Percentiles rank a stretch among this genome's conserved stretches.
phyloP scores from a whole-genome alignment of 2,329 filamentous ascomycete species.

The Pseudogymnoascus sp. region DNA sequence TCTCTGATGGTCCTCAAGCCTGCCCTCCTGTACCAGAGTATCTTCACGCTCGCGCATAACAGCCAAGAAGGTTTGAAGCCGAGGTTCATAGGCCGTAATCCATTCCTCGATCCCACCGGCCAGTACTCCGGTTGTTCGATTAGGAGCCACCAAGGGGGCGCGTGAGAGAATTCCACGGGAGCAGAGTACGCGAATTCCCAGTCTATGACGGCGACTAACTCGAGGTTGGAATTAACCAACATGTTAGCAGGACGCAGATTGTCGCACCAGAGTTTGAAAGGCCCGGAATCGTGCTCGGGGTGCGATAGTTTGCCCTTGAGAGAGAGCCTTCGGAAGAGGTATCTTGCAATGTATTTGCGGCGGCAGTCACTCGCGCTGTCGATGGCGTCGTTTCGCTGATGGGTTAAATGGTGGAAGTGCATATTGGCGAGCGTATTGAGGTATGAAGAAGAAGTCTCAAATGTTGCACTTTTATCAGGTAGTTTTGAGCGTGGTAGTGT shows the following conservation, averaged over 20 bases:
- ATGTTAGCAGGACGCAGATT: constrained; percentile 16
- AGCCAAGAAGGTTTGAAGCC: constrained; percentile 7
- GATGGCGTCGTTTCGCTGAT: constrained; percentile 33
- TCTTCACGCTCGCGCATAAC: constrained; percentile 1
- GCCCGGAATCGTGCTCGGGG: constrained; percentile 6
- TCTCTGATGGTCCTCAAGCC: background rate
- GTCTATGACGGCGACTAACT: constrained; percentile 15
- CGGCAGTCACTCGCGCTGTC: constrained; percentile 24
- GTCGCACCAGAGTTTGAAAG: constrained; percentile 16
- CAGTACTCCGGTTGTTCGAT: constrained; percentile 15
- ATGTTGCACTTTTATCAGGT: constrained; percentile 20
- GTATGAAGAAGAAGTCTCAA: constrained; percentile 31
- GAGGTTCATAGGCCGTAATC: constrained; percentile 3
- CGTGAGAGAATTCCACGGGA: constrained; percentile 15
- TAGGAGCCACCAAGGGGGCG: constrained; percentile 17
- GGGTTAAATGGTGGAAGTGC: constrained; percentile 32
- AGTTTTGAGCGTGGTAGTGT: constrained; percentile 19
- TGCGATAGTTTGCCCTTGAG: background rate
- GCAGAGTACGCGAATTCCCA: constrained; percentile 18
- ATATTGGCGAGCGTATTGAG: constrained; percentile 32
- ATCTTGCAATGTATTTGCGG: constrained; percentile 29
- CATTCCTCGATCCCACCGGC: constrained; percentile 11
- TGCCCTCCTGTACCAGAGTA: background rate
- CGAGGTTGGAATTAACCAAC: constrained; percentile 12
- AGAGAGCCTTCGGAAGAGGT: constrained; percentile 27